phyloP scores from a whole-genome alignment of 2,329 filamentous ascomycete genomes.

The Chrysosphaeria jannelii region DNA sequence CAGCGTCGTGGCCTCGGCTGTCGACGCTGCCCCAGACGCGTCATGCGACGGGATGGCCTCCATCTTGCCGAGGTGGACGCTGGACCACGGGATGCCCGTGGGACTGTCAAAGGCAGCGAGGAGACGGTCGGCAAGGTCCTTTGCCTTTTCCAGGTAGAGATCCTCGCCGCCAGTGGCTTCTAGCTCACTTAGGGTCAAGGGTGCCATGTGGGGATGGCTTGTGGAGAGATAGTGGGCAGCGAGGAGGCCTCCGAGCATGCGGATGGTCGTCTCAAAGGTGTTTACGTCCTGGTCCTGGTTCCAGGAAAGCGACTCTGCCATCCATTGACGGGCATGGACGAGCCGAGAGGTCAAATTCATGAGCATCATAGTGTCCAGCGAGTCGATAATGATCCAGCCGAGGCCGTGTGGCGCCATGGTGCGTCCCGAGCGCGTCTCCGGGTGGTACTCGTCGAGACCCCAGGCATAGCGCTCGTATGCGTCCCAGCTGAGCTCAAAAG shows the following conservation, averaged over 20 bases:
- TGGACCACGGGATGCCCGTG: conserved; percentile 71
- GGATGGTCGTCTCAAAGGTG: conserved; percentile 92
- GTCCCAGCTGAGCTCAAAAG: conserved; percentile 76
- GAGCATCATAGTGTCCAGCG: conserved; percentile 84
- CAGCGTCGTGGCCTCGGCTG: conserved; percentile 69
- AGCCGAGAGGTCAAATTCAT: conserved; percentile 88
- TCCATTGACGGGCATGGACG: conserved; percentile 65
- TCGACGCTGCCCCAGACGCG: conserved; percentile 70
- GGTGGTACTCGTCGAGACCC: conserved; percentile 76
- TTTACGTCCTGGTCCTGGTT: conserved; percentile 88
- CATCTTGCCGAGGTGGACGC: conserved; percentile 55
- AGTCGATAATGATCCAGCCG: conserved; percentile 95
- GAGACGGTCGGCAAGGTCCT: conserved; percentile 67
- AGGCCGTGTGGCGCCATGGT: conserved; percentile 74
- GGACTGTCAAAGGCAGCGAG: conserved; percentile 64
- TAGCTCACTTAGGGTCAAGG: conserved; percentile 34
- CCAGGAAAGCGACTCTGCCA: conserved; percentile 51
- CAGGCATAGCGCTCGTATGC: conserved; percentile 80
- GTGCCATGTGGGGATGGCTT: conserved; percentile 49
- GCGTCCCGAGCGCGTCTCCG: conserved; percentile 43
- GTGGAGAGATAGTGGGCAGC: conserved; percentile 89
- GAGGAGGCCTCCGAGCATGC: conserved; percentile 80
- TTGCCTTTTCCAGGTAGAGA: conserved; percentile 83
- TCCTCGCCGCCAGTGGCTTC: conserved; percentile 52
- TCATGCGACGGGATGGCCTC: conserved; percentile 54